Conservation (phyloP, 1,284 basidiomycete species). For the Peniophora sp. region DNA sequence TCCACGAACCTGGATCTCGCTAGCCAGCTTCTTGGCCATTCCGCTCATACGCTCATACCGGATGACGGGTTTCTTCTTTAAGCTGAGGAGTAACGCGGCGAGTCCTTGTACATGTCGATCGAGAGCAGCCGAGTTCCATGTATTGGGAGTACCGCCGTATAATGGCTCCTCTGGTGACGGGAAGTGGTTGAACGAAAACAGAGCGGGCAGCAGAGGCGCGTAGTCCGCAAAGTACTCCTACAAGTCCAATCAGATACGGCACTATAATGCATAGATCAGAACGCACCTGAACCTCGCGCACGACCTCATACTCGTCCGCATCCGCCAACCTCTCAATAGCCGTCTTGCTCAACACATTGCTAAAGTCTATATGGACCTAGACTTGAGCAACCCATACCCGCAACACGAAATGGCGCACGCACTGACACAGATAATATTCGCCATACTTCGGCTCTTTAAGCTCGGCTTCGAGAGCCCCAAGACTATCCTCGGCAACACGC, state of each 20-base stretch:
- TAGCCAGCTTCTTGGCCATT: slow-evolving; percentile 86
- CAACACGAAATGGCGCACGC: slow-evolving; percentile 37
- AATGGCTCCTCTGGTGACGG: slow-evolving; percentile 57
- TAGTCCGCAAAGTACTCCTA: slow-evolving; percentile 97
- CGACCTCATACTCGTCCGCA: slow-evolving; percentile 94
- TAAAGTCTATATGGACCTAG: slow-evolving; percentile 68
- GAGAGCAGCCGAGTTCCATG: slow-evolving; percentile 72
- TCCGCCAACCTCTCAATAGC: slow-evolving; percentile 92
- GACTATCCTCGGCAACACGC: slow-evolving; percentile 71
- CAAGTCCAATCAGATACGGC: slow-evolving; percentile 13
- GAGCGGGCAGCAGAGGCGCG: slow-evolving; percentile 75
- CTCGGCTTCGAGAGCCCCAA: slow-evolving; percentile 80
- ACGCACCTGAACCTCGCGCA: slow-evolving; percentile 89
- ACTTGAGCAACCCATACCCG: slow-evolving; percentile 8
- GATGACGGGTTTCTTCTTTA: slow-evolving; percentile 94
- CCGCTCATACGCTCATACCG: slow-evolving; percentile 92
- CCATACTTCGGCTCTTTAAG: slow-evolving; percentile 89
- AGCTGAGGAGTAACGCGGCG: slow-evolving; percentile 81
- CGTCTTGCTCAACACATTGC: slow-evolving; percentile 85
- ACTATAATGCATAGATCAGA: not conserved
- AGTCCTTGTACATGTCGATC: slow-evolving; percentile 79
- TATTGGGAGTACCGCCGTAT: slow-evolving; percentile 57
- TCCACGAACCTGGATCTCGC: slow-evolving; percentile 69
- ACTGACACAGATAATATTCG: slow-evolving; percentile 97
- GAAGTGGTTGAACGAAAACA: slow-evolving; percentile 84